Evolutionary conservation across 2,329 filamentous ascomycete species (phyloP).

Genomic region (Annulohypoxylon truncatum): DNA sequence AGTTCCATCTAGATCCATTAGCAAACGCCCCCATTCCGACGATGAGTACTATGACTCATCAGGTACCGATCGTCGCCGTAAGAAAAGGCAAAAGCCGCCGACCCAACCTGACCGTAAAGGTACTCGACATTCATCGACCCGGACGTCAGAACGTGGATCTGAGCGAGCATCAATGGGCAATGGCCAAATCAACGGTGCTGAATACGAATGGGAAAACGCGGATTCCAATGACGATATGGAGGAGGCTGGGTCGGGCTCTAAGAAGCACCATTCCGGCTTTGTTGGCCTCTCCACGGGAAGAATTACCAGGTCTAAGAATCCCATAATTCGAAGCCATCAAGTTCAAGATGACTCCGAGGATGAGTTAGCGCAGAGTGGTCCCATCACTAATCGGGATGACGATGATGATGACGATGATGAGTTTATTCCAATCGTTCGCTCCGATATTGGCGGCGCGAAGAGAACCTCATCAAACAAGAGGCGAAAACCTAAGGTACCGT

Average conservation of each 20-base stretch:
- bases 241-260: neutral
- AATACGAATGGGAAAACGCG: neutral
- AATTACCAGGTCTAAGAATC: slow-evolving; percentile 39
- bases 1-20: slow-evolving; percentile 4
- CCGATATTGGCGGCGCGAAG: slow-evolving; percentile 44
- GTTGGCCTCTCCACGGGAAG: slow-evolving; percentile 9
- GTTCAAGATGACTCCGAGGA: slow-evolving; percentile 46
- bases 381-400: slow-evolving; percentile 32
- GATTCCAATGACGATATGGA: neutral
- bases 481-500: slow-evolving; percentile 33
- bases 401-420: slow-evolving; percentile 38
- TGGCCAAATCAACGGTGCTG: neutral
- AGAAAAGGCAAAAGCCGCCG: slow-evolving; percentile 32
- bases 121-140: slow-evolving; percentile 17
- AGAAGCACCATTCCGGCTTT: neutral
- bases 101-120: slow-evolving; percentile 27
- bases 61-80: slow-evolving; percentile 4
- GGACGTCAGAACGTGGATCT: slow-evolving; percentile 20
- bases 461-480: slow-evolving; percentile 40
- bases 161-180: slow-evolving; percentile 10
- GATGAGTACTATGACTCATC: slow-evolving; percentile 44
- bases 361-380: slow-evolving; percentile 46
- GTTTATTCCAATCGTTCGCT: slow-evolving; percentile 42
- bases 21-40: slow-evolving; percentile 38
- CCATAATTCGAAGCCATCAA: slow-evolving; percentile 2